Percentiles rank a stretch among this genome's conserved stretches.
Conservation (phyloP, 305 asterid genomes). For the Fraxinus velutina region DNA sequence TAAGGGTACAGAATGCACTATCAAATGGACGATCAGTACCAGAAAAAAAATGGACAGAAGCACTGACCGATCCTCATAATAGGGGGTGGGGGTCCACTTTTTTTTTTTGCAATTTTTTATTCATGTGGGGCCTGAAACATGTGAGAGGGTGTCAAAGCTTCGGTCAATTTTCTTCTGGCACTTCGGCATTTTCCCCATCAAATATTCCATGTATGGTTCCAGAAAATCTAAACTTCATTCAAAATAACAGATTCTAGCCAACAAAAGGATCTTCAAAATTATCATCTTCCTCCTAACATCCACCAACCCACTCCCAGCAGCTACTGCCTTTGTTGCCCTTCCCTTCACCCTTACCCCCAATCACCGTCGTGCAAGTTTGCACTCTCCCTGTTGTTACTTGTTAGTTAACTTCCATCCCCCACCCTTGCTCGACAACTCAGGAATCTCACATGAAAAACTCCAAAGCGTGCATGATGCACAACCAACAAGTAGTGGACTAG, state of each 20-base stretch:
- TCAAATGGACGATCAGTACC: background rate
- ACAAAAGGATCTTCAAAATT: background rate
- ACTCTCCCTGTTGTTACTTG: background rate
- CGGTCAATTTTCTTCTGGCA: no score
- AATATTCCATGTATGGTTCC: background rate
- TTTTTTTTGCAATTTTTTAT: no score
- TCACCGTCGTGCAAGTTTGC: background rate
- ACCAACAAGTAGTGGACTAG: background rate
- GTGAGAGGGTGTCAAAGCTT: no score
- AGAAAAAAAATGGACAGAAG: no score
- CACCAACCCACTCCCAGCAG: background rate
- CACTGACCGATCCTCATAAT: no score
- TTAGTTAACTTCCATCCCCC: background rate
- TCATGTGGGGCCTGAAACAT: no score
- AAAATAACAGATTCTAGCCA: background rate
- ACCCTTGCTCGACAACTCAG: background rate
- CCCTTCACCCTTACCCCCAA: background rate
- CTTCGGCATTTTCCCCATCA: background rate
- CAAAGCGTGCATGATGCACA: background rate
- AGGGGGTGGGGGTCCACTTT: no score
- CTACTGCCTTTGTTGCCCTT: background rate
- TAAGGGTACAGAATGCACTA: background rate
- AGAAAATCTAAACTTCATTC: background rate
- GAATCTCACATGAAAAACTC: background rate
- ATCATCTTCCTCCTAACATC: background rate